A percentile compares a stretch with the other conserved stretches of the same genome.
Conservation (phyloP, 805 yeast species). For the Yamadazyma tumulicola region DNA sequence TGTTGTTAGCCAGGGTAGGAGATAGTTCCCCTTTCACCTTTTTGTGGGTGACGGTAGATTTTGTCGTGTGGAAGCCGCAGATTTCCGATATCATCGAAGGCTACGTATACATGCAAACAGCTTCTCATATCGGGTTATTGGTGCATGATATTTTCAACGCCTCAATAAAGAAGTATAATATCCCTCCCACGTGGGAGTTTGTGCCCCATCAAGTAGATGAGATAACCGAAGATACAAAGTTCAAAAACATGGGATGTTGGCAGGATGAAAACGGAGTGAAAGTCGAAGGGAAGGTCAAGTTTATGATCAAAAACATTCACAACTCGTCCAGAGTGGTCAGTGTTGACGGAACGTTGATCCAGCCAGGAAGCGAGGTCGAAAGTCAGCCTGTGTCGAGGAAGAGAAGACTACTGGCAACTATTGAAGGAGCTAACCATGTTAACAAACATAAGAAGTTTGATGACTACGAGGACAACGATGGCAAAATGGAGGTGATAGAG, state of each 20-base stretch:
- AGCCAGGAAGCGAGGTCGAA: constrained; percentile 54
- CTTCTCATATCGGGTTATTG: constrained; percentile 88
- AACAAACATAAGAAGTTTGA: constrained; percentile 47
- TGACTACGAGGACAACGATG: constrained; percentile 28
- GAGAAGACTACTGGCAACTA: constrained; percentile 19
- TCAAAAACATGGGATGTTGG: constrained; percentile 83
- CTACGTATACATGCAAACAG: constrained; percentile 84
- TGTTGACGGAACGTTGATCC: constrained; percentile 79
- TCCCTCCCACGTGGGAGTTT: constrained; percentile 86
- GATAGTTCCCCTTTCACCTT: constrained; percentile 85
- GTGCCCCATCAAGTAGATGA: constrained; percentile 70
- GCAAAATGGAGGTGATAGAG: constrained; percentile 14
- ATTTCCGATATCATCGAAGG: constrained; percentile 89
- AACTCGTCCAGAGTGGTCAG: constrained; percentile 80
- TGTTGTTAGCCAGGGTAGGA: constrained; percentile 61
- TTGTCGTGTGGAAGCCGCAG: constrained; percentile 86
- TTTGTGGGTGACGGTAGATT: constrained; percentile 79
- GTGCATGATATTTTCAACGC: constrained; percentile 95
- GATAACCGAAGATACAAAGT: constrained; percentile 20
- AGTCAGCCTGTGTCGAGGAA: constrained; percentile 52
- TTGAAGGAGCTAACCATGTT: constrained; percentile 6
- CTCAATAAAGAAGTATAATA: constrained; percentile 75
- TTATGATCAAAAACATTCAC: constrained; percentile 69
- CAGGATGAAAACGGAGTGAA: constrained; percentile 67
- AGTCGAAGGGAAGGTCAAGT: constrained; percentile 78